Base-by-base conservation (phyloP, 2,329 filamentous ascomycete genomes). In the Lizonia empirigonia region DNA sequence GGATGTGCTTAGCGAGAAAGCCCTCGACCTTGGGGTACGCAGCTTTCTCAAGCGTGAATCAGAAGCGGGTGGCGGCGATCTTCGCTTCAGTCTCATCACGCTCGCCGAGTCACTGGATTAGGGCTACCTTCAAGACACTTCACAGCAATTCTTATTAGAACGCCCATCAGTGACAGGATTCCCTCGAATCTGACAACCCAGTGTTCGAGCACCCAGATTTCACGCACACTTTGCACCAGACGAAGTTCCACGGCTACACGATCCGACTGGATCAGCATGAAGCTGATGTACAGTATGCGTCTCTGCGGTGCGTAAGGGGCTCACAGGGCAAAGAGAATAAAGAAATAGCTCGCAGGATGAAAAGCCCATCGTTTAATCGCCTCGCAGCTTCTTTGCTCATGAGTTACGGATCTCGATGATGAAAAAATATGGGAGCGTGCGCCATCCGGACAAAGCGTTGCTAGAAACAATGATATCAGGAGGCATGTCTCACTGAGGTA, bases 11-110 rank as follows among this genome's bases (percentile, higher is more conserved):
- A 91, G 89, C 69, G 81, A 88, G 49, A 86, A 83, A 72, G 92
- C 90, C 7, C 74, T 97, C 64, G 79, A 85, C 24, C 72, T 91
- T 65, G 91, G 92, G 2, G 80, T 86, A 1, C 76, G 80, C 58
- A 77, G 76, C 44, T 86, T 87, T 53, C 72, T 87, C 68, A 81
- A 79, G 69, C 76, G 79, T 20, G 85, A 86, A 67, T 72, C 76
- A 44, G 76, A 78, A 53, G 77, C 76, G 15, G 78, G 78, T 39
- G 82, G 78, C 4, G 83, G 82, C 10, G 82, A 85, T 70, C 64
- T 86, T 71, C 77, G 85, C 56, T 87, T 87, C 70, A 86, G 84
- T 72, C 67, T 87, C 47, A 80, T 87, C 46, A 83, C 80, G 50
- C 66, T 87, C 59, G 82, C 82, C 32, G 79, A 82, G 58, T 85